Base-by-base conservation (phyloP, 192 early-diverging fungal species). In the Diversispora epigaea region DNA sequence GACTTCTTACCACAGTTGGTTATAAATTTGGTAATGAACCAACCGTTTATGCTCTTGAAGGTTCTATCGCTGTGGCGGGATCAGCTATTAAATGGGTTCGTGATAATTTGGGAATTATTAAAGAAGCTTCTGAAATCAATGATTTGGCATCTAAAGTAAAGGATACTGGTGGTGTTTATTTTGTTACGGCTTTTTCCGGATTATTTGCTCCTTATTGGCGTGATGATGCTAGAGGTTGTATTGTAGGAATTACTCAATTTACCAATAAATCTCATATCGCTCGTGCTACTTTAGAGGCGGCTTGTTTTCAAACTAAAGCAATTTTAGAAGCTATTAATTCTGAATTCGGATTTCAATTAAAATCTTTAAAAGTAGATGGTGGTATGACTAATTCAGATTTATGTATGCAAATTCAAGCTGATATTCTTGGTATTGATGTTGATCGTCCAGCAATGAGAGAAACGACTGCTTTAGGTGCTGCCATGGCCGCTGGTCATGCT, bases 131-230 rank as follows among this genome's bases (percentile, higher is more conserved):
- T 32, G 94, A 98, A 66, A 88, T 98, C 62, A 90, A 89, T 71
- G 75, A 68, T 10, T 80, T 95, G n/a, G 92, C 95, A 22, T 80
- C 83, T 14, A 64, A 75, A 9, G 91, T 92, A 14, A 72, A 85
- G 19, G 88, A 94, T 73, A 96, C 90, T 17, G 93, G 91, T 49
- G 95, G 92, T 52, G 93, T 98, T 47, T 95, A 96, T 79, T 98
- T 98, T 90, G 94, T 98, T 45, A 94, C 96, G 0, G 96, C 96
- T 0, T 96, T 98, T 79, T 89, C 89, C 50, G 96, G 96, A 0
- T 86, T 98, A 19, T 96, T 93, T 87, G 96, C 96, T 12, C 96
- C 96, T 4, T 93, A 98, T 82, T 98, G 96, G 96, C 83, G 93
- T 45, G 88, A 91, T 55, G 96, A 96, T 81, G 96, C 94, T 19